Base-by-base conservation (phyloP, 78 protist genomes). In the Pelomyxa schiedti region DNA sequence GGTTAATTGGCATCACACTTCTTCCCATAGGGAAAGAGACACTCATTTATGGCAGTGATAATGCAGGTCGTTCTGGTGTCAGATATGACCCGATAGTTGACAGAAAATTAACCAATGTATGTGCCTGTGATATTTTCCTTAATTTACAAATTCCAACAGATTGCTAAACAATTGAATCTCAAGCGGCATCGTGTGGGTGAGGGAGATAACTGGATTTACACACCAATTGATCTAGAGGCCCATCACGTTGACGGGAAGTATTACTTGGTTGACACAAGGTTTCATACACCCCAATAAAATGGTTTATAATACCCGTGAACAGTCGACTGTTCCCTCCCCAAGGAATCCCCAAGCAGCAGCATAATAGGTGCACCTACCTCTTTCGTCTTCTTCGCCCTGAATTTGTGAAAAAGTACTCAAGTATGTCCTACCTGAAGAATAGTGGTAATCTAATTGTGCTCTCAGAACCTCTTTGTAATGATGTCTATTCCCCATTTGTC, bases 331-430 rank as follows among this genome's bases (percentile, higher is more conserved):
- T 86, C 39, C 90, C 90, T 47, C 90, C 89, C 32, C 58, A 47
- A 16, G 16, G 58, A 16, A 16, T 47, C 58, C 16, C 58, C 32
- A 66, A 42, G n/a, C 76, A 75, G 72, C 84, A 85, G 28, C 89
- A 85, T 42, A n/a, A n/a, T n/a, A n/a, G n/a, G n/a, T n/a, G n/a
- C n/a, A n/a, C n/a, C n/a, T n/a, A n/a, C n/a, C 24, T 85, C 16
- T 85, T 65, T 85, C 85, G 75, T 26, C 64, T 85, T 40, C 78
- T 85, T 24, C 41, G 89, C 42, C 89, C 89, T 16, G 89, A 85
- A 42, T 85, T 85, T 40, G 29, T 85, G 8, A 74, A 72, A 69
- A 40, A 26, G 42, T 79, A 80, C 64, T 81, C 81, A 26, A 79
- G n/a, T n/a, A n/a, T n/a, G n/a, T n/a, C n/a, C n/a, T n/a, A n/a